Conservation (phyloP, 202 grass and related monocot species). For the Panicum virgatum region DNA sequence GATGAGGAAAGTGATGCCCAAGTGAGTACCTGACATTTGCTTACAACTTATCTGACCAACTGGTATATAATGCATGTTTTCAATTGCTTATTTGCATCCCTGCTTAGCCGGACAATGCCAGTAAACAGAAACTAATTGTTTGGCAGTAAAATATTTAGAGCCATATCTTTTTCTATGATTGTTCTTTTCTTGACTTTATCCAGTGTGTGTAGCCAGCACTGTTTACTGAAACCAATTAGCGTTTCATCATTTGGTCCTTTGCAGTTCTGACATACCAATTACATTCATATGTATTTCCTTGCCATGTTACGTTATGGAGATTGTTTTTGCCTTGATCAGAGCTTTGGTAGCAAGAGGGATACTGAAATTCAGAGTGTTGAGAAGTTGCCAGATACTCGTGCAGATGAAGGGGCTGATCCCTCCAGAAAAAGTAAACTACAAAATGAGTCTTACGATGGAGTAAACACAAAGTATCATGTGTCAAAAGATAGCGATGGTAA, state of each 20-base stretch:
- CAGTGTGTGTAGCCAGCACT: not conserved
- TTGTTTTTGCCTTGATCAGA: constrained; percentile 55
- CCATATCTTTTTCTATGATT: not conserved
- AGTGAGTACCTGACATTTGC: constrained; percentile 52
- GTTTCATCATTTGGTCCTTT: constrained; percentile 23
- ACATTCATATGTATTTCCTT: constrained; percentile 26
- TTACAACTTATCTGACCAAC: constrained; percentile 15
- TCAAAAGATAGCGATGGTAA: constrained; percentile 37
- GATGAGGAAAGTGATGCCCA: constrained; percentile 64
- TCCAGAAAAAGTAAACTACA: constrained; percentile 56
- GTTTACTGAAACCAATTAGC: constrained; percentile 23
- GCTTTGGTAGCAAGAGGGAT: constrained; percentile 69
- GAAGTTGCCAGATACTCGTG: constrained; percentile 50
- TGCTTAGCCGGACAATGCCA: not conserved
- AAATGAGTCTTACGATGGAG: constrained; percentile 29
- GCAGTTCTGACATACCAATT: constrained; percentile 30
- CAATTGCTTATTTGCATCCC: not conserved
- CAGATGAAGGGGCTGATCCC: constrained; percentile 43
- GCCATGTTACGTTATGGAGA: not conserved
- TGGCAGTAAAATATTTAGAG: constrained; percentile 9
- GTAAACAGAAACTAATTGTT: not conserved
- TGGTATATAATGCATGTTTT: constrained; percentile 21
- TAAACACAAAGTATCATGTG: constrained; percentile 36
- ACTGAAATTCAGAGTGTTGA: constrained; percentile 66
- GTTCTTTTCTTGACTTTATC: constrained; percentile 22